Conservation (phyloP, 1,284 basidiomycete species). For the Apiotrichum brassicae region DNA sequence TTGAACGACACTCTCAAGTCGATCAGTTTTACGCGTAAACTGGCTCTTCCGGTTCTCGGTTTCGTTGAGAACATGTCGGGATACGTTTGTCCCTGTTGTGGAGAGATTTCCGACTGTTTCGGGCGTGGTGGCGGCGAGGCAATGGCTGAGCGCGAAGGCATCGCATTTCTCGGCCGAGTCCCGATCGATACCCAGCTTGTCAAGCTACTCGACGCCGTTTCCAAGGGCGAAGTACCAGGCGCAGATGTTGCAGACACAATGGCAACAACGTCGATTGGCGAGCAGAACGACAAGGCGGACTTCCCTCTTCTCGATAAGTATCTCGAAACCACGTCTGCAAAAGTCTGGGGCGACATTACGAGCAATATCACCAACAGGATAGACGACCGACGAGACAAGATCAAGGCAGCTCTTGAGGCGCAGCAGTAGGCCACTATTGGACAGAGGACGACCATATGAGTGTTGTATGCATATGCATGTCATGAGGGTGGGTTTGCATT, state of each 20-base stretch:
- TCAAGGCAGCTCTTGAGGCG: conserved; percentile 6
- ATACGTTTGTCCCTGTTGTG: conserved; percentile 92
- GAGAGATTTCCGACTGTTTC: conserved; percentile 90
- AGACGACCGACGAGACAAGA: conserved; percentile 14
- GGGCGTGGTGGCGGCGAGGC: conserved; percentile 87
- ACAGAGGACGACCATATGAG: neutral
- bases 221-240: conserved; percentile 44
- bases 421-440: neutral
- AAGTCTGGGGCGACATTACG: conserved; percentile 45
- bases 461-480: conserved; percentile 8
- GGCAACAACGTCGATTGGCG: neutral
- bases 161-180: conserved; percentile 79
- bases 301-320: conserved; percentile 47
- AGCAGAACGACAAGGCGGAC: conserved; percentile 5
- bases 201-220: conserved; percentile 69
- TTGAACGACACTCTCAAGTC: conserved; percentile 93
- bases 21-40: conserved; percentile 85
- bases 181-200: conserved; percentile 94
- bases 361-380: conserved; percentile 26
- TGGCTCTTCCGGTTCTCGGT: conserved; percentile 81
- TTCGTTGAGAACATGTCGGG: conserved; percentile 99
- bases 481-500: too few relatives aligned
- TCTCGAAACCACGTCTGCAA: conserved; percentile 41
- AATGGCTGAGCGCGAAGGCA: conserved; percentile 67
- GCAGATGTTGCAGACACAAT: conserved; percentile 6